A percentile compares a stretch with the other conserved stretches of the same genome.
phyloP scores from a whole-genome alignment of 1,284 basidiomycete genomes.

The Sanguinoderma infundibulare region DNA sequence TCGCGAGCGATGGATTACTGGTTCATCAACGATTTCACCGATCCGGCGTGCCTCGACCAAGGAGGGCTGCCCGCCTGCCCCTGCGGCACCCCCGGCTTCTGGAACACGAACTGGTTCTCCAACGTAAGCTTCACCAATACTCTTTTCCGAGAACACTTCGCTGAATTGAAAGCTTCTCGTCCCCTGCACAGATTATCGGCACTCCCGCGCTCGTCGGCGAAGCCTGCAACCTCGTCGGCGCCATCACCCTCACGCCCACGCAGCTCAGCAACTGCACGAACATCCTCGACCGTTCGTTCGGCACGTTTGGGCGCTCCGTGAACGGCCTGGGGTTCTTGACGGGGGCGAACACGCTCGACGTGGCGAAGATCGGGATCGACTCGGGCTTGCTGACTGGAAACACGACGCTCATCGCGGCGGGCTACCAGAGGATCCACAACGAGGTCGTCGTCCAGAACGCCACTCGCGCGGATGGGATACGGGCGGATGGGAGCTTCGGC shows the following conservation, averaged over 20 bases:
- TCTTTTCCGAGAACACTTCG: background rate
- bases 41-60: conserved; percentile 47
- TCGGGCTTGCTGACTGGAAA: conserved; percentile 51
- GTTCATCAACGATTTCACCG: conserved; percentile 64
- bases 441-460: conserved; percentile 53
- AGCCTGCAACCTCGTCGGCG: conserved; percentile 59
- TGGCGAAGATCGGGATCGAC: conserved; percentile 61
- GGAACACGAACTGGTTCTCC: conserved; percentile 76
- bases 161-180: background rate
- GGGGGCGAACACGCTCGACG: conserved; percentile 66
- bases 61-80: conserved; percentile 56
- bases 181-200: conserved; percentile 52
- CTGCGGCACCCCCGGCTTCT: conserved; percentile 59
- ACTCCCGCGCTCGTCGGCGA: conserved; percentile 60
- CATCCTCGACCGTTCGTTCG: conserved; percentile 59
- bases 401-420: conserved; percentile 48
- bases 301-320: conserved; percentile 48
- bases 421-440: conserved; percentile 51
- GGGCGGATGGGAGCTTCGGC: conserved; percentile 64
- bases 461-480: conserved; percentile 59
- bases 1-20: conserved; percentile 64
- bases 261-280: conserved; percentile 53
- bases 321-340: conserved; percentile 54
- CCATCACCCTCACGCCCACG: conserved; percentile 42
- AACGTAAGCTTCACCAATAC: conserved; percentile 32